A percentile compares a stretch with the other conserved stretches of the same genome.
Evolutionary conservation across 1,139 yeast species (phyloP).

Genomic region (Suhomyces maxii): DNA sequence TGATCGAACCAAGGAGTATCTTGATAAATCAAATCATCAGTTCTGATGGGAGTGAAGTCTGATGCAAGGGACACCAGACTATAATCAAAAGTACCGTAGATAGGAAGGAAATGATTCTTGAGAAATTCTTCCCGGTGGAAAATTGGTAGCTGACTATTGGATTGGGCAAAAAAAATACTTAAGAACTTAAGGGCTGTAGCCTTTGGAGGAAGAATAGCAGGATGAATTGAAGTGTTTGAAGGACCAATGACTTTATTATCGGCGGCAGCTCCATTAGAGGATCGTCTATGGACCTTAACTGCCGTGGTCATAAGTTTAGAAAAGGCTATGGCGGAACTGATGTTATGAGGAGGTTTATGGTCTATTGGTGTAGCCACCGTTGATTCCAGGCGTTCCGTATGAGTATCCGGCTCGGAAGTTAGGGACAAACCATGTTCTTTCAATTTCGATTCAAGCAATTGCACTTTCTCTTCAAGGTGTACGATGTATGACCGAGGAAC

Average conservation of each 20-base stretch:
- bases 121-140: constrained; percentile 79
- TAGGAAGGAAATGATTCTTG: constrained; percentile 64
- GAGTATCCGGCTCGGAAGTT: not conserved
- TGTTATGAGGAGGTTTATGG: not conserved
- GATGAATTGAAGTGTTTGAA: constrained; percentile 20
- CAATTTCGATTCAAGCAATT: constrained; percentile 53
- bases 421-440: constrained; percentile 38
- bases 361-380: not conserved
- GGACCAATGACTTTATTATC: not conserved
- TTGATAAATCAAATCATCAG: too few species aligned
- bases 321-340: constrained; percentile 49
- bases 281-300: constrained; percentile 51
- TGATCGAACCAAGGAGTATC: constrained; percentile 49
- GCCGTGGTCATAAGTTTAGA: constrained; percentile 78
- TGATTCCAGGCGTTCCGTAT: not conserved
- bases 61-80: constrained; percentile 59
- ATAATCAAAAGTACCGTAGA: constrained; percentile 67
- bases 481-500: constrained; percentile 80
- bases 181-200: constrained; percentile 66
- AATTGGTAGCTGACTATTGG: constrained; percentile 80
- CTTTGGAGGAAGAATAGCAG: constrained; percentile 68
- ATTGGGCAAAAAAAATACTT: constrained; percentile 70
- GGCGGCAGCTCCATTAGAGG: not conserved
- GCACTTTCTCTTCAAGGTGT: constrained; percentile 67
- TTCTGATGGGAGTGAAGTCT: constrained; percentile 38